Evolutionary conservation across 2,329 filamentous ascomycete genomes (phyloP).

Genomic region (Penicillium thymicola): DNA sequence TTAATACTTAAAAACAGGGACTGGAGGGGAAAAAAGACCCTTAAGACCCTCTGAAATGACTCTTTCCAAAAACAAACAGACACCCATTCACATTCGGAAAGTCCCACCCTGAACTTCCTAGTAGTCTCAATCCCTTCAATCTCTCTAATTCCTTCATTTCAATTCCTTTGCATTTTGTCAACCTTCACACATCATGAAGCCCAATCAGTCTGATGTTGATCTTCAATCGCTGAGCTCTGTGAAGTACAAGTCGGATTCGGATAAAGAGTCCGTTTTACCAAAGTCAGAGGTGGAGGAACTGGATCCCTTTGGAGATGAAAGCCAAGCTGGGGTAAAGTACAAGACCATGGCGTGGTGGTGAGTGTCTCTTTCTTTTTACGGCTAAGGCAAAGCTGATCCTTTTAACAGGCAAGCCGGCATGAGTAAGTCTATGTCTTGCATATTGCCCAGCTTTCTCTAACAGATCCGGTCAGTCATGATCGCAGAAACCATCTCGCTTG

Average conservation of each 20-base stretch:
- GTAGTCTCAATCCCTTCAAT: not conserved
- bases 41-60: not conserved
- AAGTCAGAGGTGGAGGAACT: not conserved
- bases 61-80: not conserved
- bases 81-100: not conserved
- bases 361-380: conserved; percentile 1
- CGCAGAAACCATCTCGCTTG: conserved; percentile 55
- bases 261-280: not conserved
- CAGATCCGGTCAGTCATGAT: conserved; percentile 46
- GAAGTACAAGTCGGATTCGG: not conserved
- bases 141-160: not conserved
- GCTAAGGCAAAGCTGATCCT: not conserved
- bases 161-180: not conserved
- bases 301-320: conserved; percentile 28
- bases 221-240: not conserved
- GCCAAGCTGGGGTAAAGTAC: conserved; percentile 24
- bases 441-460: not conserved
- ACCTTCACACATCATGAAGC: not conserved
- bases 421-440: conserved; percentile 9
- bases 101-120: not conserved
- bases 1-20: not conserved
- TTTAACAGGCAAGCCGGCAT: conserved; percentile 21
- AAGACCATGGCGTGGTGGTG: conserved; percentile 31
- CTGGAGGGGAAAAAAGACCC: not conserved
- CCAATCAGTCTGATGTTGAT: not conserved